Evolutionary conservation across 306 rosid species (phyloP), one percentile per base, ranked within the genome.

Genomic region (Hylodesmum podocarpum): DNA sequence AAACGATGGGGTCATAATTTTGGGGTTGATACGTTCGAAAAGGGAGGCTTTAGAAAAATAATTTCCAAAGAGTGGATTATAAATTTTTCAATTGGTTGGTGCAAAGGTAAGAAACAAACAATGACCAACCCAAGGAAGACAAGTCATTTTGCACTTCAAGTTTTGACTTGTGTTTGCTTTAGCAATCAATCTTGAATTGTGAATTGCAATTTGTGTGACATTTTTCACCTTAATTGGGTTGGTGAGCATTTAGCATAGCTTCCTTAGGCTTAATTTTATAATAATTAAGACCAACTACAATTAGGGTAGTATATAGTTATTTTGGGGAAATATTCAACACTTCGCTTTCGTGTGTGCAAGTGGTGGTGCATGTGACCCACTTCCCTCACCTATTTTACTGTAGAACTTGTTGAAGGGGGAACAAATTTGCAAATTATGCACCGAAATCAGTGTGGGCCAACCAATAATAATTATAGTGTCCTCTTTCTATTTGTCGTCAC

Each of bases 121-220:
- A 53, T 46, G 65, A 78, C 40, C 34, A 81, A 75, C 63, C 15
- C 78, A 34, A 1, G 22, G 46, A 73, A 40, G 44, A 40, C 68
- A 51, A 74, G 70, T 78, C 79, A 16, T 66, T 46, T 51, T 54
- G 55, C 37, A 74, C 34, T 61, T 12, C 24, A 47, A 66, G 51
- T 75, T 61, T 81, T 80, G 78, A 83, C 84, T 63, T 12, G 36
- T 44, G 41, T 44, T 66, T 64, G 27, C 70, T 59, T 47, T 50
- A 72, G 75, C 83, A 81, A 28, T 66, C 85, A 78, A 77, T 78
- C 11, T 81, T 81, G 76, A 81, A 81, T 55, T 13, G 40, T 15
- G 73, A 49, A 27, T n/a, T 36, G n/a, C n/a, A n/a, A n/a, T n/a
- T n/a, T n/a, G 44, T 46, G 72, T 15, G 53, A 37, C 55, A 24